Evolutionary conservation across 306 rosid genomes (phyloP).

Genomic region (Carpinus fangiana): DNA sequence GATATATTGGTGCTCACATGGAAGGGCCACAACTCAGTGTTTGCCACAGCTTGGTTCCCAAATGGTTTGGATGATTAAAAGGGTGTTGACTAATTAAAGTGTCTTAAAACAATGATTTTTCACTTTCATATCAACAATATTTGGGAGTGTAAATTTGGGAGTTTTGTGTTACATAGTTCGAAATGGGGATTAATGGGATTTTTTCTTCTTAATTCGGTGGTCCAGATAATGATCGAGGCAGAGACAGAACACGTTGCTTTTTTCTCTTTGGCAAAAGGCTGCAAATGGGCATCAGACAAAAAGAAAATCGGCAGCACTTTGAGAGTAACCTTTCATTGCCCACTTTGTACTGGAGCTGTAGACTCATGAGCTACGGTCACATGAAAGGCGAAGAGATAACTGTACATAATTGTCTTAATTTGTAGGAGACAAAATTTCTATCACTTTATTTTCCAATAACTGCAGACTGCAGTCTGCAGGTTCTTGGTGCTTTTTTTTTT

Average conservation of each 20-base stretch:
- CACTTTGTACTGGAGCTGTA: slow-evolving; percentile 31
- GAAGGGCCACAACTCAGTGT: slow-evolving; percentile 93
- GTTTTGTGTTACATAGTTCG: neutral
- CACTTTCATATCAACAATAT: too few relatives aligned
- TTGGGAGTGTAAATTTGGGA: too few relatives aligned
- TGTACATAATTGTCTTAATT: slow-evolving; percentile 25
- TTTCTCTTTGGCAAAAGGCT: slow-evolving; percentile 35
- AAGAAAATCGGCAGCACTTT: slow-evolving; percentile 39
- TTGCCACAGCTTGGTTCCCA: slow-evolving; percentile 86
- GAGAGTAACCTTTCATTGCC: slow-evolving; percentile 24
- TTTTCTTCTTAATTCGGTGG: slow-evolving; percentile 23
- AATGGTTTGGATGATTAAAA: slow-evolving; percentile 43
- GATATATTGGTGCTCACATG: slow-evolving; percentile 84
- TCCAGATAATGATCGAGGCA: slow-evolving; percentile 31
- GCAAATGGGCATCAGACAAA: slow-evolving; percentile 35
- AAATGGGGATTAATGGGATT: neutral
- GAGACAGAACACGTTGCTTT: slow-evolving; percentile 7
- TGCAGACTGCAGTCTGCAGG: slow-evolving; percentile 6
- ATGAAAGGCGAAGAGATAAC: slow-evolving; percentile 37
- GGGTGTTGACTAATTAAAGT: slow-evolving; percentile 25
- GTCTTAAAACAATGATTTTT: neutral
- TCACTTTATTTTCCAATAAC: slow-evolving; percentile 21
- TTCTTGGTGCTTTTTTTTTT: neutral
- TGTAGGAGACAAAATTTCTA: slow-evolving; percentile 41
- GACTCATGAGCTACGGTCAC: slow-evolving; percentile 26